phyloP scores from a whole-genome alignment of 2,329 filamentous ascomycete species.

The Domatiomyces catenatus region DNA sequence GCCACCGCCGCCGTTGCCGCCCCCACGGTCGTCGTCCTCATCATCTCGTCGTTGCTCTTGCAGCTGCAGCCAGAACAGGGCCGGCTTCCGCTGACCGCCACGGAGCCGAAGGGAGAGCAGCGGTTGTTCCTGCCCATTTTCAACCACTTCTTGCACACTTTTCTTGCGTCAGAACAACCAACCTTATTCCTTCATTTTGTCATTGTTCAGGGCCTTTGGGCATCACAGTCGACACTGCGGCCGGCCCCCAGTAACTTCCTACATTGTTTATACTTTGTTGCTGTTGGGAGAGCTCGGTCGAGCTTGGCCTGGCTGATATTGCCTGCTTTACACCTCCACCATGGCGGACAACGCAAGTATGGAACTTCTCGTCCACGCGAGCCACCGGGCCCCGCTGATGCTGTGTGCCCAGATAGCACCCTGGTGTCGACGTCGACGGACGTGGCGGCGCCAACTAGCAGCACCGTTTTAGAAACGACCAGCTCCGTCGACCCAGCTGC shows the following conservation, averaged over 20 bases:
- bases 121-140: not conserved
- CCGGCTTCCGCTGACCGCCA: no score
- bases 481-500: not conserved
- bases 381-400: not conserved
- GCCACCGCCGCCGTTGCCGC: not conserved
- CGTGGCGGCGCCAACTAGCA: not conserved
- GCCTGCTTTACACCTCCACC: not conserved
- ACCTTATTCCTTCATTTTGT: not conserved
- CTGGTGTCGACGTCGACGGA: not conserved
- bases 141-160: not conserved
- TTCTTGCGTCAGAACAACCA: not conserved
- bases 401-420: not conserved
- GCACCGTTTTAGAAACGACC: no score
- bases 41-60: not conserved
- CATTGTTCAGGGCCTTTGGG: not conserved
- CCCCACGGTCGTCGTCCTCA: not conserved
- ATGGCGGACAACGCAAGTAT: not conserved
- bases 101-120: not conserved
- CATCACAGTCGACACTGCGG: not conserved
- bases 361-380: not conserved
- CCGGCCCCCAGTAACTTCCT: no score
- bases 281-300: not conserved
- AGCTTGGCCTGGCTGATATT: not conserved
- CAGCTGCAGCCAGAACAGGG: not conserved
- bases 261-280: no score